Evolutionary conservation across 768 basidiomycete species (phyloP), one percentile per base, ranked within the genome.

Genomic region (Leucosporidium scottii): DNA sequence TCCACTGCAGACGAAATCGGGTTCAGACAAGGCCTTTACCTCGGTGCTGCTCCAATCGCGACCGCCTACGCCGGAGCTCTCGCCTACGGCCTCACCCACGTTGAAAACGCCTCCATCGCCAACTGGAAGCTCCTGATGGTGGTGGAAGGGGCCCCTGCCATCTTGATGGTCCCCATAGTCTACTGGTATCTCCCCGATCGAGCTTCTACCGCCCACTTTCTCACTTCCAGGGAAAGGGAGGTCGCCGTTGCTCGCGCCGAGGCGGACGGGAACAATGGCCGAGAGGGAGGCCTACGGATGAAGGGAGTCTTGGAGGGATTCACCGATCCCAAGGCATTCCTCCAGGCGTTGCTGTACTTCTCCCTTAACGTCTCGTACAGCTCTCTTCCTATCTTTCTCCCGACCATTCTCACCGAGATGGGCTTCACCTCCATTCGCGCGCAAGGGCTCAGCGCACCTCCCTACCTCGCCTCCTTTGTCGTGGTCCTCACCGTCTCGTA

Each of bases 341-440:
- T 67, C n/a, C 39, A 36, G 20, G 56, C 57, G 48, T 57, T 67
- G 13, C 21, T 59, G 20, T 67, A 67, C 66, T 67, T 62, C 30
- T 44, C 36, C 27, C 12, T 12, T 21, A 67, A 67, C 66, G 66
- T 67, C 50, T 59, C 57, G 0, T 67, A 62, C 50, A 62, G 61
- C n/a, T 28, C n/a, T 3, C 61, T 67, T 12, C 66, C 66, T 4
- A 61, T 67, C 30, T 67, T 67, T 61, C 50, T 67, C 12, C 66
- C 61, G 0, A 66, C 65, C 17, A 58, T 66, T 36, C 30, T 51
- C 18, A 28, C 34, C 20, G 66, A 67, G 23, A 67, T 67, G 66
- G 66, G 66, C 15, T 67, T 59, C 66, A 51, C 61, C 49, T 62
- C 61, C 10, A 31, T 67, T 51, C 58, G 51, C n/a, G 61, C 66